phyloP scores from a whole-genome alignment of 768 basidiomycete genomes.

The Russula sp. region DNA sequence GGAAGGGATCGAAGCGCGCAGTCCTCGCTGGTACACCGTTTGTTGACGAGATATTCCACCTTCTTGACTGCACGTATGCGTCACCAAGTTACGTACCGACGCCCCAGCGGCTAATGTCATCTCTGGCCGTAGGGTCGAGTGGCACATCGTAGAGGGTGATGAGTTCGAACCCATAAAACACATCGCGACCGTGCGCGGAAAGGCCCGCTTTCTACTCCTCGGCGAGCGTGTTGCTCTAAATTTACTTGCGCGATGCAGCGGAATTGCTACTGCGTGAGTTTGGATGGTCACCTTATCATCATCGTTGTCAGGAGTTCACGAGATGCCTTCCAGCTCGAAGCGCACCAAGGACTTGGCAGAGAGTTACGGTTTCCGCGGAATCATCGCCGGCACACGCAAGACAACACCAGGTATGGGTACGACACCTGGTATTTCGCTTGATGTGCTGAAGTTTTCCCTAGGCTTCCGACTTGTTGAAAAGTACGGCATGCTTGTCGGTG shows the following conservation, averaged over 20 bases:
- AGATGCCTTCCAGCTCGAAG: conserved; percentile 56
- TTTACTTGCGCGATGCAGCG: conserved; percentile 89
- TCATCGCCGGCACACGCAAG: conserved; percentile 93
- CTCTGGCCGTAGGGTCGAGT: conserved; percentile 63
- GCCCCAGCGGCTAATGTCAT: not conserved
- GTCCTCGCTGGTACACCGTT: conserved; percentile 95
- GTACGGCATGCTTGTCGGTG: conserved; percentile 97
- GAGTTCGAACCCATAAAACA: conserved; percentile 74
- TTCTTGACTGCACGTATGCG: conserved; percentile 85
- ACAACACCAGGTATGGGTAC: conserved; percentile 75
- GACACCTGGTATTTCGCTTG: not conserved
- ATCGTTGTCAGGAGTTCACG: not conserved
- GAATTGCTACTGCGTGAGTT: conserved; percentile 91
- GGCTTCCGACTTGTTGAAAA: conserved; percentile 97
- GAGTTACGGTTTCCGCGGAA: conserved; percentile 74
- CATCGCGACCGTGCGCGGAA: conserved; percentile 87
- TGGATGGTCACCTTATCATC: not conserved
- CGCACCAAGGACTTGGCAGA: conserved; percentile 72
- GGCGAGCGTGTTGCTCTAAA: conserved; percentile 94
- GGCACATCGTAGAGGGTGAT: conserved; percentile 86
- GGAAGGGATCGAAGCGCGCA: conserved; percentile 73
- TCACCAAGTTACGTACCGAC: not conserved
- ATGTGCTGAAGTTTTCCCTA: conserved; percentile 26
- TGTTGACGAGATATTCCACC: conserved; percentile 86
- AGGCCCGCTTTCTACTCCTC: conserved; percentile 79